Percentiles rank a stretch among this genome's conserved stretches.
Evolutionary conservation across 2,329 filamentous ascomycete species (phyloP).

Genomic region (Colletotrichum sp.): DNA sequence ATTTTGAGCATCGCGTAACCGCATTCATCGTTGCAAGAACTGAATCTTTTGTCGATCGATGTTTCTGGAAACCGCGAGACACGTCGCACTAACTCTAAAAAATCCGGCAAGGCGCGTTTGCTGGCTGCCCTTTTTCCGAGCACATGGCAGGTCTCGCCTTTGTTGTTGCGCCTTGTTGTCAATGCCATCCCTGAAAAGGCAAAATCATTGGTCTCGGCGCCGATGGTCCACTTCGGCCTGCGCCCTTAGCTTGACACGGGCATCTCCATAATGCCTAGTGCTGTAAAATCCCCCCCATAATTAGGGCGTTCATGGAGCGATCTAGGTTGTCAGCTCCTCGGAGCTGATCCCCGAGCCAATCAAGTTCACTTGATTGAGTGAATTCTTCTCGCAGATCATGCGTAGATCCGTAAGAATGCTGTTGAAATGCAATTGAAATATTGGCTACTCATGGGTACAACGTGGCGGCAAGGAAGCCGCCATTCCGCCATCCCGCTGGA

Average conservation of each 20-base stretch:
- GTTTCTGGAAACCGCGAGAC: neutral
- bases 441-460: neutral
- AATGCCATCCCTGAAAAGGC: slow-evolving; percentile 4
- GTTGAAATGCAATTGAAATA: neutral
- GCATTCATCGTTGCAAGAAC: neutral
- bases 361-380: neutral
- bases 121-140: neutral
- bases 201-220: neutral
- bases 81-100: neutral
- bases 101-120: neutral
- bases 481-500: neutral
- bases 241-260: slow-evolving; percentile 12
- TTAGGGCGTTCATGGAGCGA: neutral
- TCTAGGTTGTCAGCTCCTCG: neutral
- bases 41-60: neutral
- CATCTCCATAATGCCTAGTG: neutral
- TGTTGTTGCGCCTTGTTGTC: slow-evolving; percentile 1
- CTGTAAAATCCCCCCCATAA: neutral
- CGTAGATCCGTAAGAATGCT: neutral
- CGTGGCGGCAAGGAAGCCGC: neutral
- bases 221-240: neutral
- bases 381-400: neutral
- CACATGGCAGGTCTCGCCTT: neutral
- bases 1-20: neutral
- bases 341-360: neutral